These are phyloP conservation scores for Tulasnella sp. DNA, from an alignment of 768 basidiomycete species.

Conservation along the genomic window DNA sequence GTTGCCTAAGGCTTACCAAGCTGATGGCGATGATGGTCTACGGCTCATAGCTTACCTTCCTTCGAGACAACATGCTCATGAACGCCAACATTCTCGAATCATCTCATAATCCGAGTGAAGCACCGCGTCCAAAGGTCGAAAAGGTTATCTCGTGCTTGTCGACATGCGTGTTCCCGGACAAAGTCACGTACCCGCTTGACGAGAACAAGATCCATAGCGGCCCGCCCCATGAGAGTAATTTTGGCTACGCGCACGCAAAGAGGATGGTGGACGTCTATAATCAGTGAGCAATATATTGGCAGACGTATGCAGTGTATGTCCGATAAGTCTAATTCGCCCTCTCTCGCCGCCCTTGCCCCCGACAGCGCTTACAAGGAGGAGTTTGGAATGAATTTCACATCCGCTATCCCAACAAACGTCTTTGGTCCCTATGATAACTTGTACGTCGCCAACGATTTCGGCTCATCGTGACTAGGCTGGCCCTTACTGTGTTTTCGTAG, in stretches of 20 bases:
- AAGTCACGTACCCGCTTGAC: constrained; percentile 84
- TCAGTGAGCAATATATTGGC: too few relatives aligned
- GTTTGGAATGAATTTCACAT: constrained; percentile 89
- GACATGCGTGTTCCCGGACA: constrained; percentile 95
- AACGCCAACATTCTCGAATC: constrained; percentile 87
- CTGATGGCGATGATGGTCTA: background rate
- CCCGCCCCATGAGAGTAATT: constrained; percentile 89
- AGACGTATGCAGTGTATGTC: too few relatives aligned
- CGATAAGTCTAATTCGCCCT: too few relatives aligned
- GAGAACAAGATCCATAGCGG: constrained; percentile 89
- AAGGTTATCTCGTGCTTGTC: constrained; percentile 94
- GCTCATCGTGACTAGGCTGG: background rate
- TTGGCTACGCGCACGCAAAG: constrained; percentile 94
- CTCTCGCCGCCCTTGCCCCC: background rate
- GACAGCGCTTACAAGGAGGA: constrained; percentile 88
- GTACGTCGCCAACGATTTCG: constrained; percentile 31
- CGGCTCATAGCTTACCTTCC: constrained; percentile 59
- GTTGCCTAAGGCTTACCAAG: background rate
- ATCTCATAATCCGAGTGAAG: constrained; percentile 18
- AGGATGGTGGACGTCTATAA: constrained; percentile 93
- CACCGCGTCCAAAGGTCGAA: constrained; percentile 32
- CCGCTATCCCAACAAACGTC: constrained; percentile 95
- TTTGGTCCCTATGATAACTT: constrained; percentile 95
- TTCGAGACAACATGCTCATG: constrained; percentile 89
- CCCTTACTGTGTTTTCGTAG: constrained; percentile 29